Evolutionary conservation across 78 protist species (phyloP).

Genomic region (Acrasis kona): DNA sequence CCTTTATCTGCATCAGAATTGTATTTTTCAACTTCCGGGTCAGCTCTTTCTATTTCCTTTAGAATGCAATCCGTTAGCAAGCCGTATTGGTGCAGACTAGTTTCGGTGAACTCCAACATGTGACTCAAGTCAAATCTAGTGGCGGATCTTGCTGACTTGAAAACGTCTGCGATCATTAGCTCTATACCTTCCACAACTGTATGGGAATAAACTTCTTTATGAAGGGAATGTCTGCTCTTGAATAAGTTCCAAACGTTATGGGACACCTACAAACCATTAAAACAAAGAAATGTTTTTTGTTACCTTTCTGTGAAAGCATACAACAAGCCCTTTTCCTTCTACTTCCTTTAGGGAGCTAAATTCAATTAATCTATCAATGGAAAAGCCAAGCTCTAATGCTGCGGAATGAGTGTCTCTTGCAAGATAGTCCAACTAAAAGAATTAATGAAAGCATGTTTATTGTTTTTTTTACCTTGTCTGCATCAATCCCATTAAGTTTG

Average conservation of each 20-base stretch:
- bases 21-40: conserved; percentile 14
- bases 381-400: neutral
- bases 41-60: conserved; percentile 3
- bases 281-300: conserved; percentile 48
- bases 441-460: too few relatives aligned
- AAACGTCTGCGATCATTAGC: too few relatives aligned
- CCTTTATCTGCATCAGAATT: too few relatives aligned
- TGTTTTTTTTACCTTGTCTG: too few relatives aligned
- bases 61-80: conserved; percentile 6
- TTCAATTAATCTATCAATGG: neutral
- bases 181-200: too few relatives aligned
- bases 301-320: conserved; percentile 59
- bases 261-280: too few relatives aligned
- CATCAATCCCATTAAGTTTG: conserved; percentile 67
- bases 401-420: conserved; percentile 52
- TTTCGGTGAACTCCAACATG: too few relatives aligned
- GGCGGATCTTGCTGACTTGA: too few relatives aligned
- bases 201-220: conserved; percentile 60
- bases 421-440: conserved; percentile 79
- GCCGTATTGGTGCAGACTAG: conserved; percentile 35
- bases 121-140: too few relatives aligned
- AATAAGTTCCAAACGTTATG: too few relatives aligned
- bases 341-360: too few relatives aligned
- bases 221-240: conserved; percentile 59
- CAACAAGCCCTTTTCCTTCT: too few relatives aligned